Conservation (phyloP, 106 monocot species). For the Cymbidium sinense region DNA sequence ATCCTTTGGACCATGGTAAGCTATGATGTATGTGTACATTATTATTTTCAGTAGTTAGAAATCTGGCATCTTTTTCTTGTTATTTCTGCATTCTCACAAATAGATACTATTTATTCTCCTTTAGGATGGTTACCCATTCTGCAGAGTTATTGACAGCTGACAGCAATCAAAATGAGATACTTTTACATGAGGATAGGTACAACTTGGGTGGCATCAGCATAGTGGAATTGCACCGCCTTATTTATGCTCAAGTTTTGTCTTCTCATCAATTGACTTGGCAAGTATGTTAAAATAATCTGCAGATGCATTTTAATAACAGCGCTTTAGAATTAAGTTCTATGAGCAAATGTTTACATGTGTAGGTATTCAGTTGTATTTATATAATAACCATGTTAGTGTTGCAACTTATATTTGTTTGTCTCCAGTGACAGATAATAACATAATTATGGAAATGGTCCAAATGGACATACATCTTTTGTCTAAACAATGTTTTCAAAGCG, state of each 20-base stretch:
- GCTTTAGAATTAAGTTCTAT: background rate
- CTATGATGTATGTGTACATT: slow-evolving; percentile 3
- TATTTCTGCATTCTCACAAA: slow-evolving; percentile 8
- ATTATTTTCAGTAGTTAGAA: background rate
- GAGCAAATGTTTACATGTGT: background rate
- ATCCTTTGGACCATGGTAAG: slow-evolving; percentile 90
- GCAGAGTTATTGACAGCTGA: slow-evolving; percentile 66
- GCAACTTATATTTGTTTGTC: background rate
- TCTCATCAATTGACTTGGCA: slow-evolving; percentile 94
- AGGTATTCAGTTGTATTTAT: background rate
- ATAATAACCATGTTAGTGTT: slow-evolving; percentile 1
- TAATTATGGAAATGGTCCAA: background rate
- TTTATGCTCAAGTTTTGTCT: slow-evolving; percentile 88
- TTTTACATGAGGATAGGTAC: slow-evolving; percentile 80
- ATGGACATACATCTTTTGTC: background rate
- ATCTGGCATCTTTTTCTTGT: background rate
- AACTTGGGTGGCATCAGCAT: slow-evolving; percentile 88
- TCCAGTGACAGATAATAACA: background rate
- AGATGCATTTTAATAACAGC: background rate
- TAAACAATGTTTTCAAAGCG: background rate
- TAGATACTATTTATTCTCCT: slow-evolving; percentile 8
- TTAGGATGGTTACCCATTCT: slow-evolving; percentile 89
- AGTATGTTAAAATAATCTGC: slow-evolving; percentile 29
- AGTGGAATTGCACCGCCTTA: slow-evolving; percentile 73
- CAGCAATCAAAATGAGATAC: slow-evolving; percentile 52